Conservation (phyloP, 1,284 basidiomycete genomes). For the Ceratobasidium sp. region DNA sequence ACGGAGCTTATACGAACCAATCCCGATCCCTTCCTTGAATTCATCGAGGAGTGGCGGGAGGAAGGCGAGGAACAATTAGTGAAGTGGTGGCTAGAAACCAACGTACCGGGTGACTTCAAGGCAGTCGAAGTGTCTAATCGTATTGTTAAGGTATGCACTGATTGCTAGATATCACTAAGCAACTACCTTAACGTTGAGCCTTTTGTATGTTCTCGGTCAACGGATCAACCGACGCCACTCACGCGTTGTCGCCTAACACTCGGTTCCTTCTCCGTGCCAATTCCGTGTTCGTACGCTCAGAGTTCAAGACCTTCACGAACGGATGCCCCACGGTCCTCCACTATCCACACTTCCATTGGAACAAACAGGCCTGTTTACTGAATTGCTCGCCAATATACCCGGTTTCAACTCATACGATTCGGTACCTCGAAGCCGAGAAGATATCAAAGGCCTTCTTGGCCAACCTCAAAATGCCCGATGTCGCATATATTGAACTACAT, state of each 20-base stretch:
- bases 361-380: neutral
- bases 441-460: neutral
- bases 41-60: neutral
- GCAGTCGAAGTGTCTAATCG: neutral
- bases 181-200: neutral
- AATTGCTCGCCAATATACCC: neutral
- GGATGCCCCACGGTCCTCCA: neutral
- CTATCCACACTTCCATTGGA: neutral
- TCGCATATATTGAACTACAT: neutral
- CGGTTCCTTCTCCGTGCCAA: slow-evolving; percentile 8
- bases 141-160: neutral
- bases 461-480: neutral
- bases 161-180: neutral
- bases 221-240: neutral
- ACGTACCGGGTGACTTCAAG: neutral
- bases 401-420: neutral
- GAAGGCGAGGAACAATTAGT: neutral
- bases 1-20: neutral
- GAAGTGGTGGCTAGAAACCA: neutral
- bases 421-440: neutral
- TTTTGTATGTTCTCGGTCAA: too few relatives aligned
- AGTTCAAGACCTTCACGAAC: neutral
- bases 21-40: neutral
- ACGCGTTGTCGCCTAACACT: neutral
- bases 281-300: neutral